Conservation (phyloP, 805 yeast species). For the Yarrowia yakushimensis region DNA sequence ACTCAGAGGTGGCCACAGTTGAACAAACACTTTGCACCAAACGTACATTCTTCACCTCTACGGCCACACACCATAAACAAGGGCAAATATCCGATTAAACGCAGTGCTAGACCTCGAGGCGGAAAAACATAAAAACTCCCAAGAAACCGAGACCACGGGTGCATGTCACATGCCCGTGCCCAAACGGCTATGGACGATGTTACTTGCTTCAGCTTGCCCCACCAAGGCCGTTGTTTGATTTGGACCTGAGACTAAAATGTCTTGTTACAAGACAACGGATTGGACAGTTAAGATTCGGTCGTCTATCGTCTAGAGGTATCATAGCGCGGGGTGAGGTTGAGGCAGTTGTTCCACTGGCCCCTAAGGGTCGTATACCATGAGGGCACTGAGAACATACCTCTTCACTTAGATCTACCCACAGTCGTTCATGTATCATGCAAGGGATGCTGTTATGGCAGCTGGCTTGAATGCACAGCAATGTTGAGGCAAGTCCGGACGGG, state of each 20-base stretch:
- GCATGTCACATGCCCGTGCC: background rate
- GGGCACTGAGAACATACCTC: no score
- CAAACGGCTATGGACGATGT: slow-evolving; percentile 14
- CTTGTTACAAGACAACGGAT: no score
- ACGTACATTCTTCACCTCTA: no score
- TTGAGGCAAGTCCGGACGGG: background rate
- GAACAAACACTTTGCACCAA: no score
- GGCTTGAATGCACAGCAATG: no score
- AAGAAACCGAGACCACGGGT: background rate
- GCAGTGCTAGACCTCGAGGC: background rate
- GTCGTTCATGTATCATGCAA: background rate
- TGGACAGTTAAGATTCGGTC: no score
- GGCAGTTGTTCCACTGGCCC: no score
- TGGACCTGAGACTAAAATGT: background rate
- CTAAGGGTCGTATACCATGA: no score
- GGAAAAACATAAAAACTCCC: background rate
- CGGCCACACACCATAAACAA: background rate
- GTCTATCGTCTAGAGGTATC: no score
- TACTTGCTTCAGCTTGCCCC: background rate
- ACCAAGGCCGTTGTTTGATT: background rate
- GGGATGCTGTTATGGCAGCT: background rate
- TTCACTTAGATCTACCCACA: no score
- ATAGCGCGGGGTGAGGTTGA: no score
- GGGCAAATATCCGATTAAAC: background rate
- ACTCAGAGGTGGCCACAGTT: no score